Conservation (phyloP, 169 alveolate genomes). For the Eimeria acervulina region DNA sequence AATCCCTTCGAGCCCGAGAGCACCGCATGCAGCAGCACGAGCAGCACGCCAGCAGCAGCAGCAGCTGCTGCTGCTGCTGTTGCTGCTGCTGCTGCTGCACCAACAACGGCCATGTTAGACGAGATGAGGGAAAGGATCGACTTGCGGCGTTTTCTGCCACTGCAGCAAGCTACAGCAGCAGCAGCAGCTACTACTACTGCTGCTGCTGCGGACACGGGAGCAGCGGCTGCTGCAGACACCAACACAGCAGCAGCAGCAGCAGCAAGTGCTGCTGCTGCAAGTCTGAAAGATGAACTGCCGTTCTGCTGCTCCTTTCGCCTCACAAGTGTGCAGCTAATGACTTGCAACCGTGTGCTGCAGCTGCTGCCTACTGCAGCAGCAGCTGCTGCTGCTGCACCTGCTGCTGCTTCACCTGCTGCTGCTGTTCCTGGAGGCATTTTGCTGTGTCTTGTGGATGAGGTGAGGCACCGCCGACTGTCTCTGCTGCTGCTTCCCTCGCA, state of each 20-base stretch:
- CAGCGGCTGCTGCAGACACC: too few relatives aligned
- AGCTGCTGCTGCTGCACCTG: slow-evolving; percentile 12
- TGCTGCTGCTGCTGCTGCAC: slow-evolving; percentile 61
- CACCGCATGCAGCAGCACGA: slow-evolving; percentile 61
- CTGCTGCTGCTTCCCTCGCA: neutral
- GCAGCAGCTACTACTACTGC: too few relatives aligned
- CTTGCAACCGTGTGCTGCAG: slow-evolving; percentile 12
- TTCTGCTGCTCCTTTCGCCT: slow-evolving; percentile 34
- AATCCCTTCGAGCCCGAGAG: slow-evolving; percentile 53
- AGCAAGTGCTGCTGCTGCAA: slow-evolving; percentile 36
- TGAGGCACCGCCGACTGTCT: neutral
- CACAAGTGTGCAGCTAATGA: slow-evolving; percentile 55
- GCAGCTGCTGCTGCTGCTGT: slow-evolving; percentile 26
- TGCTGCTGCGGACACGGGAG: too few relatives aligned
- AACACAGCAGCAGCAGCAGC: neutral
- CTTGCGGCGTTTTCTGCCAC: slow-evolving; percentile 31
- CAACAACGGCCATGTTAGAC: slow-evolving; percentile 17
- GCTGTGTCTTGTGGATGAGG: neutral
- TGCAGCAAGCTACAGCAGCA: neutral
- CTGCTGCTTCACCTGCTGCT: slow-evolving; percentile 34
- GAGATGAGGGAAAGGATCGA: slow-evolving; percentile 25
- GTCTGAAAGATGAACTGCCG: slow-evolving; percentile 38
- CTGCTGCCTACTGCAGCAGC: slow-evolving; percentile 23
- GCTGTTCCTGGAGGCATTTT: neutral
- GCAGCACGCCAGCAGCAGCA: neutral